Evolutionary conservation across 805 yeast species (phyloP).

Genomic region (Metschnikowia santaceciliae): DNA sequence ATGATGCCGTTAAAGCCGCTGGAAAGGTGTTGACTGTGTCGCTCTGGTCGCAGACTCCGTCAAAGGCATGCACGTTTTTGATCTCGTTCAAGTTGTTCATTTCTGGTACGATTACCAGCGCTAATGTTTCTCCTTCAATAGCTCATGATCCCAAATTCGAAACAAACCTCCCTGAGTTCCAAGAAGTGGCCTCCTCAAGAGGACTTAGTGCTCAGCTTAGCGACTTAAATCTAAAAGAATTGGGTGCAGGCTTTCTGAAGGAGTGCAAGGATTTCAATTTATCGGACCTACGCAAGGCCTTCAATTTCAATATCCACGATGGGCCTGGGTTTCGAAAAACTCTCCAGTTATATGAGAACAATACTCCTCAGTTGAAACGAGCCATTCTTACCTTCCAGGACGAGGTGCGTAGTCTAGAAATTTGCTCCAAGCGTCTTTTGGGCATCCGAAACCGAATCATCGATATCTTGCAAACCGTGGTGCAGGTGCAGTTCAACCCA

Average conservation of each 20-base stretch:
- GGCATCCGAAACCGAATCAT: conserved; percentile 19
- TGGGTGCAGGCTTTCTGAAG: conserved; percentile 2
- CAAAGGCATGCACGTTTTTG: neutral
- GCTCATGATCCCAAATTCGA: conserved; percentile 4
- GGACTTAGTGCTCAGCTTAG: neutral
- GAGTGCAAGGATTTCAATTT: conserved; percentile 7
- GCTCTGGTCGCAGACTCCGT: conserved; percentile 10
- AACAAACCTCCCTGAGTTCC: conserved; percentile 3
- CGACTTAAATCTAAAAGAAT: neutral
- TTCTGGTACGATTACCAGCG: neutral
- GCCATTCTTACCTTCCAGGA: conserved; percentile 25
- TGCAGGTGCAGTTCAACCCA: conserved; percentile 25
- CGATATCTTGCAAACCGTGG: conserved; percentile 21
- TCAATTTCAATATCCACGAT: conserved; percentile 36
- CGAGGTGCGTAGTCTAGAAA: conserved; percentile 30
- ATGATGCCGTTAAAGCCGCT: conserved; percentile 4
- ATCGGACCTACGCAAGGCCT: conserved; percentile 22
- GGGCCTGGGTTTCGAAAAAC: conserved; percentile 41
- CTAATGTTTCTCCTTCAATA: neutral
- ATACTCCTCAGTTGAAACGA: conserved; percentile 26
- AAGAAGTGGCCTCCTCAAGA: neutral
- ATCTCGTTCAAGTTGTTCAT: conserved; percentile 9
- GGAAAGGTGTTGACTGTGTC: conserved; percentile 7
- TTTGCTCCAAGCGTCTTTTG: conserved; percentile 19
- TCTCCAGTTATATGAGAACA: conserved; percentile 29